These are phyloP conservation scores for Cudoniella acicularis DNA, from an alignment of 495 filamentous ascomycete species.

Conservation along the genomic window DNA sequence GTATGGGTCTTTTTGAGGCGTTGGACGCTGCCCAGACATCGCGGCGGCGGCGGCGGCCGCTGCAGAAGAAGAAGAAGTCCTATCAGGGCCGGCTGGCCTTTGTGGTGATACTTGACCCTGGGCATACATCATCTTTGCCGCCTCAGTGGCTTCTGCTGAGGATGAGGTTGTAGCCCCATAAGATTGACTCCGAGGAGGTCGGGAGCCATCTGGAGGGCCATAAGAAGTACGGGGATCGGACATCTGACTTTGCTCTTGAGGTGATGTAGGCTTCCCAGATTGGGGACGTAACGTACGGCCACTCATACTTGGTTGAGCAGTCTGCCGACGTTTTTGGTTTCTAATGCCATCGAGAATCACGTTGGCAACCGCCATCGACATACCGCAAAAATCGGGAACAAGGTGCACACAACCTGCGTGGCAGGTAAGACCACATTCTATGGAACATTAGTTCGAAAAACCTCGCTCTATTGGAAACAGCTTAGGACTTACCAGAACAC, in stretches of 20 bases:
- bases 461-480: background rate
- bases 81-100: conserved; percentile 37
- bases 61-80: conserved; percentile 42
- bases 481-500: conserved; percentile 66
- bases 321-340: conserved; percentile 51
- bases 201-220: conserved; percentile 36
- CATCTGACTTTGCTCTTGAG: conserved; percentile 21
- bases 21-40: conserved; percentile 38
- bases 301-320: conserved; percentile 48
- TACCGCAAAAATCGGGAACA: conserved; percentile 98
- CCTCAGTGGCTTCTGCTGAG: conserved; percentile 36
- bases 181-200: conserved; percentile 34
- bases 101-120: conserved; percentile 32
- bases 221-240: conserved; percentile 44
- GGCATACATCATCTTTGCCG: conserved; percentile 42
- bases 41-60: conserved; percentile 45
- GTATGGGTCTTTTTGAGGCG: conserved; percentile 33
- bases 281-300: conserved; percentile 62
- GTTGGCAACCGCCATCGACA: conserved; percentile 97
- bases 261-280: conserved; percentile 31
- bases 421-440: conserved; percentile 88
- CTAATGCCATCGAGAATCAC: conserved; percentile 75
- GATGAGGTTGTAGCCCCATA: conserved; percentile 33
- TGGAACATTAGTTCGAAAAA: conserved; percentile 12
- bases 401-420: conserved; percentile 91